Percentiles rank a stretch among this genome's conserved stretches.
phyloP scores from a whole-genome alignment of 1,284 basidiomycete genomes.

The Melampsora americana region DNA sequence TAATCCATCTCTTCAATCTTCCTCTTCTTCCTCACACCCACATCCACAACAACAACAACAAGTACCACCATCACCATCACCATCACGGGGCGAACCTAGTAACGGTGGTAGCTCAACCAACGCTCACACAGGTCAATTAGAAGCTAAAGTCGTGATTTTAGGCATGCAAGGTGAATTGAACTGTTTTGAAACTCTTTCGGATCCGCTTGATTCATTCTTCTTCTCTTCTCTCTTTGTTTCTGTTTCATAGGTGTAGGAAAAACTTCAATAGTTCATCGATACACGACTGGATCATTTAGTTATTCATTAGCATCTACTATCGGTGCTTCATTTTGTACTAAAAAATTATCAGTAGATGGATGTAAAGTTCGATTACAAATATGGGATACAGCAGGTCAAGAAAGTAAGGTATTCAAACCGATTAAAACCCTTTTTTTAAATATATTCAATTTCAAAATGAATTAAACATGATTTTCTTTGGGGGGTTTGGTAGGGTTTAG shows the following conservation, averaged over 20 bases:
- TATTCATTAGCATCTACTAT: slow-evolving; percentile 81
- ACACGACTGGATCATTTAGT: slow-evolving; percentile 85
- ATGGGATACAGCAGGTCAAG: slow-evolving; percentile 98
- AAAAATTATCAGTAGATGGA: slow-evolving; percentile 84
- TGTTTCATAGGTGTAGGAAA: slow-evolving; percentile 75
- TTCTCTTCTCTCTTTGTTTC: slow-evolving; percentile 23
- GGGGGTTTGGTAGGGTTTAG: slow-evolving; percentile 54
- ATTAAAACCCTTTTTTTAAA: too few relatives aligned
- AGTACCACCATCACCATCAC: background rate
- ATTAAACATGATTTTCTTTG: too few relatives aligned
- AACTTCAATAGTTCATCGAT: slow-evolving; percentile 86
- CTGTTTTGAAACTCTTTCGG: background rate
- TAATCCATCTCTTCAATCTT: background rate
- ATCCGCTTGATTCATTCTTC: slow-evolving; percentile 16
- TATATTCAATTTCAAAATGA: too few relatives aligned
- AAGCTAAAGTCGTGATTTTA: slow-evolving; percentile 95
- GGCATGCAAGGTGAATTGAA: slow-evolving; percentile 76
- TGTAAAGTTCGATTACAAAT: slow-evolving; percentile 73
- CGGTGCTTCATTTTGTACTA: slow-evolving; percentile 89
- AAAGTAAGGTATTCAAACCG: too few relatives aligned
- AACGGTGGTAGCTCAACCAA: background rate
- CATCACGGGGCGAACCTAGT: background rate
- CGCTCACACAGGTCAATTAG: slow-evolving; percentile 58
- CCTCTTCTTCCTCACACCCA: too few relatives aligned
- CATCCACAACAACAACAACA: too few relatives aligned